Conservation (phyloP, 2,329 filamentous ascomycete genomes). For the Alternaria metachromatica region DNA sequence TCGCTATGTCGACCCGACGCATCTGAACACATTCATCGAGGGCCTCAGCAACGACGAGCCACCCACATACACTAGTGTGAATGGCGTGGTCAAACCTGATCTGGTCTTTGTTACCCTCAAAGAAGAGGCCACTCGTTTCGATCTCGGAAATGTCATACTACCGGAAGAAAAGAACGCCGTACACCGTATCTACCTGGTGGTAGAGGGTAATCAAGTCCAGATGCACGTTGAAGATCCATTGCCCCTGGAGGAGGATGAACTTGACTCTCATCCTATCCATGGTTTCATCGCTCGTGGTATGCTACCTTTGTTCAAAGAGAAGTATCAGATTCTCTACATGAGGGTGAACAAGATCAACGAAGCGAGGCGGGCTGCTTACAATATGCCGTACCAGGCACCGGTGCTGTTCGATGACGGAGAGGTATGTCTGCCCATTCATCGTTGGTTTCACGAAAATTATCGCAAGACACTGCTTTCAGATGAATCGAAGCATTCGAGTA, state of each 20-base stretch:
- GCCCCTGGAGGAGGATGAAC: slow-evolving; percentile 22
- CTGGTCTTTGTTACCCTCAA: slow-evolving; percentile 31
- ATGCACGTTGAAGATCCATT: slow-evolving; percentile 26
- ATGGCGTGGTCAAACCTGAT: slow-evolving; percentile 28
- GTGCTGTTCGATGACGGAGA: slow-evolving; percentile 28
- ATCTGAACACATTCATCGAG: slow-evolving; percentile 37
- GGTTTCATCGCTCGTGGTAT: slow-evolving; percentile 30
- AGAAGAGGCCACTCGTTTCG: slow-evolving; percentile 26
- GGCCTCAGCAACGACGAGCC: slow-evolving; percentile 37
- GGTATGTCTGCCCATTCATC: slow-evolving; percentile 16
- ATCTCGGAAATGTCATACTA: slow-evolving; percentile 41
- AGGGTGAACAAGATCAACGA: slow-evolving; percentile 34
- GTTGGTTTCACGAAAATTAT: rapidly evolving
- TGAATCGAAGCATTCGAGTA: background rate
- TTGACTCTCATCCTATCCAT: slow-evolving; percentile 30
- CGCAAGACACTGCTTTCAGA: background rate
- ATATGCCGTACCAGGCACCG: slow-evolving; percentile 18
- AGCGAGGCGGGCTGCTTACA: slow-evolving; percentile 27
- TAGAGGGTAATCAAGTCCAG: slow-evolving; percentile 29
- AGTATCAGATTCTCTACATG: slow-evolving; percentile 31
- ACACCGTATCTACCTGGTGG: slow-evolving; percentile 18
- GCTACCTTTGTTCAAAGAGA: slow-evolving; percentile 31
- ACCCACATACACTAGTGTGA: slow-evolving; percentile 33
- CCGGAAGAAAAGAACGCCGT: slow-evolving; percentile 20
- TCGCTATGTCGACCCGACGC: slow-evolving; percentile 27